Conservation (phyloP, 2,329 filamentous ascomycete genomes). For the Chaetomium olivaceum region DNA sequence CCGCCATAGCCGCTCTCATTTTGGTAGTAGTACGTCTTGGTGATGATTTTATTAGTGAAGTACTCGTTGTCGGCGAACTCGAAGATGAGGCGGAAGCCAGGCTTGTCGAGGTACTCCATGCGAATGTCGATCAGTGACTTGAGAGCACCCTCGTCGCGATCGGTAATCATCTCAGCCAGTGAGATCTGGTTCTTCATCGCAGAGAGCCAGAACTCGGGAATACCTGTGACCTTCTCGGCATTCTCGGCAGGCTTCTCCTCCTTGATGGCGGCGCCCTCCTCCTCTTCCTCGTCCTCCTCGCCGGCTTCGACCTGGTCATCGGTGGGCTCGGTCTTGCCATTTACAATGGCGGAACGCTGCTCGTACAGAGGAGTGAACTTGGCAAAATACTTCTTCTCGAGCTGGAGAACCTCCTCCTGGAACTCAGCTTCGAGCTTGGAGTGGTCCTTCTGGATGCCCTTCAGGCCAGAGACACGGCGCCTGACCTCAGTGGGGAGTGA, state of each 20-base stretch:
- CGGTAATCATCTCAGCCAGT: slow-evolving; percentile 97
- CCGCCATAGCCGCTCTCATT: slow-evolving; percentile 98
- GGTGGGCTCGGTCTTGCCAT: slow-evolving; percentile 81
- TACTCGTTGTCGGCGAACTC: slow-evolving; percentile 94
- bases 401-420: slow-evolving; percentile 94
- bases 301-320: slow-evolving; percentile 85
- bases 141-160: slow-evolving; percentile 90
- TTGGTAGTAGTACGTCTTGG: slow-evolving; percentile 99
- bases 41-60: slow-evolving; percentile 96
- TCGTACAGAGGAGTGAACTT: slow-evolving; percentile 98
- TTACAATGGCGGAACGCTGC: slow-evolving; percentile 91
- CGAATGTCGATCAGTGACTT: slow-evolving; percentile 89
- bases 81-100: slow-evolving; percentile 97
- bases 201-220: slow-evolving; percentile 98
- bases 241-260: slow-evolving; percentile 60
- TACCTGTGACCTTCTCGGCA: slow-evolving; percentile 63
- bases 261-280: slow-evolving; percentile 54
- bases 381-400: slow-evolving; percentile 99
- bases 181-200: slow-evolving; percentile 99
- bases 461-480: slow-evolving; percentile 89
- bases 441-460: slow-evolving; percentile 98
- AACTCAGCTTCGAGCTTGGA: slow-evolving; percentile 98
- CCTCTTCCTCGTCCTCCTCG: slow-evolving; percentile 68
- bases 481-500: slow-evolving; percentile 86
- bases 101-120: slow-evolving; percentile 99